Conservation (phyloP, 352 stramenopile species). For the Pythium grandisporangium region DNA sequence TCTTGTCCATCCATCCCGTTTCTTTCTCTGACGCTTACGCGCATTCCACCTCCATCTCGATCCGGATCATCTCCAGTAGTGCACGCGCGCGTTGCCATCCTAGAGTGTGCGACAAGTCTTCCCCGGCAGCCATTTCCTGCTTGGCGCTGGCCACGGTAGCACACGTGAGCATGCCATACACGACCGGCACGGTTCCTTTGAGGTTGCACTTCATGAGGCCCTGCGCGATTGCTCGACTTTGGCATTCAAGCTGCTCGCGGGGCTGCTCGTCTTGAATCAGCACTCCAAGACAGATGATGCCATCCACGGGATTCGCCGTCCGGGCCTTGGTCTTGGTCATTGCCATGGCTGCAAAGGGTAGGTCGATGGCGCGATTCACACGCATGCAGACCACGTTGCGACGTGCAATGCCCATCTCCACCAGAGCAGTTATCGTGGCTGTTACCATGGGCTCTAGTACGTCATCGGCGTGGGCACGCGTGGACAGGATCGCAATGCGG, state of each 20-base stretch:
- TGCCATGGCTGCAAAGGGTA: conserved; percentile 12
- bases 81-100: conserved; percentile 18
- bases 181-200: conserved; percentile 8
- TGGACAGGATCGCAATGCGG: conserved; percentile 11
- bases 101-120: conserved; percentile 10
- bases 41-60: conserved; percentile 7
- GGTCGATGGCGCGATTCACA: conserved; percentile 8
- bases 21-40: too few relatives aligned
- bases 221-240: conserved; percentile 8
- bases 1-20: too few relatives aligned
- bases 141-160: conserved; percentile 2
- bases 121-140: conserved; percentile 9
- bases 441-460: conserved; percentile 9
- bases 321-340: conserved; percentile 6
- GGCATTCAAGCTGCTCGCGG: conserved; percentile 12
- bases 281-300: conserved; percentile 10
- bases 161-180: conserved; percentile 15
- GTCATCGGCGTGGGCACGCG: conserved; percentile 8
- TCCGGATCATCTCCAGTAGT: conserved; percentile 10
- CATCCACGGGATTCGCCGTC: conserved; percentile 4
- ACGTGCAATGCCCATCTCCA: conserved; percentile 7
- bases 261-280: conserved; percentile 9
- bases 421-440: conserved; percentile 8
- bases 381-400: conserved; percentile 10
- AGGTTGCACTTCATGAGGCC: conserved; percentile 21